A percentile compares a stretch with the other conserved stretches of the same genome.
Evolutionary conservation across 176 grass and related monocot genomes (phyloP).

Genomic region (Stipa capillata): DNA sequence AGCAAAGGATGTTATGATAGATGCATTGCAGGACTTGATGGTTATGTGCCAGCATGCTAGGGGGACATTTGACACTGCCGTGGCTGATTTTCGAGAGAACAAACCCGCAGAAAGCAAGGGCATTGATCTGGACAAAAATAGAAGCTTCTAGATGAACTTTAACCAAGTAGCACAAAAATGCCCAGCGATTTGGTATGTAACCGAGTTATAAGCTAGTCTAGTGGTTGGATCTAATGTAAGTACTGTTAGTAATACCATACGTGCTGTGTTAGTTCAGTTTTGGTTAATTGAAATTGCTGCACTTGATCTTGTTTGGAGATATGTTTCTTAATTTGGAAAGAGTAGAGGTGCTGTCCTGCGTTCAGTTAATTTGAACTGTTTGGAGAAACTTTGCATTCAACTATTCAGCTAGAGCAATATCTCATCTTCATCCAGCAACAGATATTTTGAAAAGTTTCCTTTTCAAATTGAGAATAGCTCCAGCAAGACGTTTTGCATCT

Average conservation of each 20-base stretch:
- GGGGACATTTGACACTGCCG: conserved; percentile 30
- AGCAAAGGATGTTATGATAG: conserved; percentile 52
- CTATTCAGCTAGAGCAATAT: background rate
- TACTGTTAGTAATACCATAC: background rate
- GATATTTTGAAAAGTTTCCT: background rate
- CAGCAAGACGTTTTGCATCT: background rate
- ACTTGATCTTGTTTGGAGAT: background rate
- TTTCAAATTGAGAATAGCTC: background rate
- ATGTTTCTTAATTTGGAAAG: background rate
- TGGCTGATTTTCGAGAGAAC: conserved; percentile 18
- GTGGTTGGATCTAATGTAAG: background rate
- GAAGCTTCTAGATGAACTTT: too few relatives aligned
- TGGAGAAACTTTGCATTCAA: background rate
- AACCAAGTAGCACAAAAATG: too few relatives aligned
- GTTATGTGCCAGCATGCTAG: conserved; percentile 41
- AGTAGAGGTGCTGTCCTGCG: background rate
- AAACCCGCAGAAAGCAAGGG: conserved; percentile 10
- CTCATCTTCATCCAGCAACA: background rate
- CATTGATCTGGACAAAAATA: conserved; percentile 8
- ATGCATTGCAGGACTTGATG: conserved; percentile 41
- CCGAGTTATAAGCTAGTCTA: background rate
- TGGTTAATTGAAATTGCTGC: background rate
- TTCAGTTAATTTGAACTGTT: background rate
- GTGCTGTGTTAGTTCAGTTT: background rate
- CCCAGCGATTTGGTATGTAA: background rate